Evolutionary conservation across 176 grass and related monocot species (phyloP).

Genomic region (Elymus sibiricus): DNA sequence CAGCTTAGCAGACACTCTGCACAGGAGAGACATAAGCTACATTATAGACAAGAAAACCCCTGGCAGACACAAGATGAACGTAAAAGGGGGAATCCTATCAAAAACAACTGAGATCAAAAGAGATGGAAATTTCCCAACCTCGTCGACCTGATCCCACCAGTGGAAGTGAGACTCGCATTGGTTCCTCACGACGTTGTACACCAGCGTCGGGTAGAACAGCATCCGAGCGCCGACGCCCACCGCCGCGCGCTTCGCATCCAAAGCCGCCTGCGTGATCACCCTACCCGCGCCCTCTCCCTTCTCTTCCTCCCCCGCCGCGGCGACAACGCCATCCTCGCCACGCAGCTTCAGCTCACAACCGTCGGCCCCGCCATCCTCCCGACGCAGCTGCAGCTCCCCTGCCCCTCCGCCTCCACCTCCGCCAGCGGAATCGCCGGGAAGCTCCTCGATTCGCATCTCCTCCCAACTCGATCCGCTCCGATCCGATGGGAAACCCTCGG

Average conservation of each 20-base stretch:
- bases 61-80: not conserved
- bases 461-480: not conserved
- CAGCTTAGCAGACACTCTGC: not conserved
- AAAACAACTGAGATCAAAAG: not conserved
- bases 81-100: not conserved
- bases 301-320: not conserved
- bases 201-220: constrained; percentile 93
- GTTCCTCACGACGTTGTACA: constrained; percentile 90
- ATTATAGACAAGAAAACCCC: not conserved
- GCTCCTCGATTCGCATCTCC: constrained; percentile 76
- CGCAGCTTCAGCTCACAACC: not conserved
- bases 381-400: not conserved
- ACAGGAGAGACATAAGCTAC: not conserved
- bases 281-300: not conserved
- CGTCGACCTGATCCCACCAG: constrained; percentile 96
- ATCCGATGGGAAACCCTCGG: not conserved
- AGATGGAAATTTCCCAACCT: constrained; percentile 35
- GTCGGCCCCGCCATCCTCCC: constrained; percentile 14
- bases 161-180: constrained; percentile 71
- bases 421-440: constrained; percentile 32
- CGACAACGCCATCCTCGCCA: not conserved
- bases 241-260: constrained; percentile 65
- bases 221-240: constrained; percentile 81
- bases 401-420: not conserved
- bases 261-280: constrained; percentile 26